Conservation (phyloP, 148 eudicot species). For the Heliamphora exappendiculata region DNA sequence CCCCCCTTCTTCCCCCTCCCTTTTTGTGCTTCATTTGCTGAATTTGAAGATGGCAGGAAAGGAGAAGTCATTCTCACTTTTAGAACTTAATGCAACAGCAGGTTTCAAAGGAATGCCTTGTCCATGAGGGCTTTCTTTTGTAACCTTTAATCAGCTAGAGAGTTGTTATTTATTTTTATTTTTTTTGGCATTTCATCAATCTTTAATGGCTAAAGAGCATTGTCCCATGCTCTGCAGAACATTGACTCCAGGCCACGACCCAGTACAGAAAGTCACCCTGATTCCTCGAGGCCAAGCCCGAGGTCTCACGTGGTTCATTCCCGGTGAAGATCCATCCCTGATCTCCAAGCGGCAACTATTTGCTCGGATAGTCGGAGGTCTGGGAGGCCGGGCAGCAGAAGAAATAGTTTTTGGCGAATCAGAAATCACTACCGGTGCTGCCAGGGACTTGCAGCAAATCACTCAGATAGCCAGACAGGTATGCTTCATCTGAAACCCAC, state of each 20-base stretch:
- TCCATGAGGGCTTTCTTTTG: neutral
- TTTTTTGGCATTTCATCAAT: neutral
- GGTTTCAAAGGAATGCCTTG: neutral
- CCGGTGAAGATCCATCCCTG: slow-evolving; percentile 56
- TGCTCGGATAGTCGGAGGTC: slow-evolving; percentile 75
- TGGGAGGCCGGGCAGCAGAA: slow-evolving; percentile 80
- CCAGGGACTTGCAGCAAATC: slow-evolving; percentile 71
- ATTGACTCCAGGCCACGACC: slow-evolving; percentile 66
- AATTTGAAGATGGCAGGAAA: neutral
- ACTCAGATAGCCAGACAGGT: slow-evolving; percentile 87
- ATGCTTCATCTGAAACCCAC: neutral
- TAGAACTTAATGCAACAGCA: neutral
- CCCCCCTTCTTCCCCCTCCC: too few species aligned
- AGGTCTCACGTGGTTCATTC: slow-evolving; percentile 79
- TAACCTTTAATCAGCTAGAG: too few species aligned
- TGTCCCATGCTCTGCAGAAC: slow-evolving; percentile 32
- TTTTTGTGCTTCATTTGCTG: too few species aligned
- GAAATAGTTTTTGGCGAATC: slow-evolving; percentile 75
- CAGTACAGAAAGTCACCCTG: slow-evolving; percentile 72
- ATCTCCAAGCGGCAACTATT: slow-evolving; percentile 60
- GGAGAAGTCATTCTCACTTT: neutral
- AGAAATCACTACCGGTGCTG: slow-evolving; percentile 80
- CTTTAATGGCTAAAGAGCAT: neutral
- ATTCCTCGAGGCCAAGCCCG: slow-evolving; percentile 85
- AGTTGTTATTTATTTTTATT: too few species aligned